A percentile compares a stretch with the other conserved stretches of the same genome.
These are phyloP conservation scores for Phytophthora meadii DNA, from an alignment of 352 stramenopile species.

Conservation along the genomic window DNA sequence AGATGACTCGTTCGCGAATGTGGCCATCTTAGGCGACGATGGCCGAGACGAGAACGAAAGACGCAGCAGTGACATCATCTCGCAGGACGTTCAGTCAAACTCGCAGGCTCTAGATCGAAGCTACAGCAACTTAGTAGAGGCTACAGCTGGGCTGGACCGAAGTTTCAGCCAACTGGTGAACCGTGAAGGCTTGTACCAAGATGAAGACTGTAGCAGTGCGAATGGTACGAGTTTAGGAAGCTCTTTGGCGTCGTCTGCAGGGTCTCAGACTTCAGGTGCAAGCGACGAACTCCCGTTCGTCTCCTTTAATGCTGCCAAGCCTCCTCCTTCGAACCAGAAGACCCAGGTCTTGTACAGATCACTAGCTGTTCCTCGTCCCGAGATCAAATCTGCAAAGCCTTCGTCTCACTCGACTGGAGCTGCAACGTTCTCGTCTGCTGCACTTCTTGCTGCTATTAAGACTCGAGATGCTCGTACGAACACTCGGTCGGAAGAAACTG, in stretches of 20 bases:
- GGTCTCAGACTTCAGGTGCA: constrained; percentile 26
- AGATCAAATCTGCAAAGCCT: not conserved
- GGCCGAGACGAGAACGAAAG: constrained; percentile 25
- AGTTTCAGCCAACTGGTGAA: constrained; percentile 33
- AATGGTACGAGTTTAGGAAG: constrained; percentile 17
- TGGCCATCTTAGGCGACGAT: constrained; percentile 41
- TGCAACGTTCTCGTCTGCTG: constrained; percentile 25
- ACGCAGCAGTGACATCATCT: constrained; percentile 32
- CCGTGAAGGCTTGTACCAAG: constrained; percentile 6
- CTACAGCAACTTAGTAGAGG: constrained; percentile 36
- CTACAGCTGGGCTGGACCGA: constrained; percentile 9
- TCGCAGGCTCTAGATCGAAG: constrained; percentile 26
- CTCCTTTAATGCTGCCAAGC: constrained; percentile 30
- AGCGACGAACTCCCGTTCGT: constrained; percentile 39
- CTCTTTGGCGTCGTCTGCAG: constrained; percentile 18
- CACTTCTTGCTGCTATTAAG: constrained; percentile 37
- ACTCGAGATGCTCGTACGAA: constrained; percentile 25
- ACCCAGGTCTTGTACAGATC: constrained; percentile 20
- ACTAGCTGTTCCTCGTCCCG: constrained; percentile 8
- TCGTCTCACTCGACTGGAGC: constrained; percentile 9
- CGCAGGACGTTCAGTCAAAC: constrained; percentile 5
- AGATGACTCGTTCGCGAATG: constrained; percentile 39
- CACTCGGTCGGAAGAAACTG: constrained; percentile 37
- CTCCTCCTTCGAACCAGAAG: not conserved
- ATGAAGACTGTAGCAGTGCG: constrained; percentile 6